Conservation (phyloP, 345 rosid genomes). For the Draba incana region DNA sequence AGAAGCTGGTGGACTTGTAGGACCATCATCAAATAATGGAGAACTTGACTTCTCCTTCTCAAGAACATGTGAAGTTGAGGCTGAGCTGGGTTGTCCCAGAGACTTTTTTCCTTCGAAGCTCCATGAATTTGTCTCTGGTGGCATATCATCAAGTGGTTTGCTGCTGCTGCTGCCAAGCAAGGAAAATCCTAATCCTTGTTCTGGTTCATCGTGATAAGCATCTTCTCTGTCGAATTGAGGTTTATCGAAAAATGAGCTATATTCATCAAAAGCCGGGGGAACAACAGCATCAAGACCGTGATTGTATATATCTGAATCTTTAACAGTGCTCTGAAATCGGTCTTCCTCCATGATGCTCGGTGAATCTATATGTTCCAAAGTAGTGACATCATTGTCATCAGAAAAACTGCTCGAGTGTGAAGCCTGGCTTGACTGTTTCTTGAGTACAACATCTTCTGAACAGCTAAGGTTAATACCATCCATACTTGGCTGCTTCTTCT, state of each 20-base stretch:
- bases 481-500: constrained; percentile 47
- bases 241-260: constrained; percentile 58
- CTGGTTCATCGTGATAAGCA: constrained; percentile 34
- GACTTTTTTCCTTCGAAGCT: constrained; percentile 40
- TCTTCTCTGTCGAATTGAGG: constrained; percentile 50
- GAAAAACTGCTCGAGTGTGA: constrained; percentile 45
- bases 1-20: constrained; percentile 46
- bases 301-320: constrained; percentile 39
- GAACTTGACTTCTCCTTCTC: constrained; percentile 38
- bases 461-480: constrained; percentile 41
- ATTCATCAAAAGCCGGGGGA: constrained; percentile 61
- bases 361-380: constrained; percentile 37
- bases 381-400: constrained; percentile 44
- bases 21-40: constrained; percentile 48
- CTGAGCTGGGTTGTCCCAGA: constrained; percentile 33
- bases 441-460: constrained; percentile 39
- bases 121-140: constrained; percentile 44
- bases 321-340: constrained; percentile 4
- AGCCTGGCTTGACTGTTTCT: constrained; percentile 49
- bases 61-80: constrained; percentile 46
- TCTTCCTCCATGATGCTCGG: constrained; percentile 44
- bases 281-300: constrained; percentile 41
- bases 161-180: constrained; percentile 45
- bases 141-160: constrained; percentile 39
- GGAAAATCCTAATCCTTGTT: constrained; percentile 39